These are phyloP conservation scores for Talaromyces marneffei DNA, from an alignment of 2,329 filamentous ascomycete genomes.

Conservation along the genomic window DNA sequence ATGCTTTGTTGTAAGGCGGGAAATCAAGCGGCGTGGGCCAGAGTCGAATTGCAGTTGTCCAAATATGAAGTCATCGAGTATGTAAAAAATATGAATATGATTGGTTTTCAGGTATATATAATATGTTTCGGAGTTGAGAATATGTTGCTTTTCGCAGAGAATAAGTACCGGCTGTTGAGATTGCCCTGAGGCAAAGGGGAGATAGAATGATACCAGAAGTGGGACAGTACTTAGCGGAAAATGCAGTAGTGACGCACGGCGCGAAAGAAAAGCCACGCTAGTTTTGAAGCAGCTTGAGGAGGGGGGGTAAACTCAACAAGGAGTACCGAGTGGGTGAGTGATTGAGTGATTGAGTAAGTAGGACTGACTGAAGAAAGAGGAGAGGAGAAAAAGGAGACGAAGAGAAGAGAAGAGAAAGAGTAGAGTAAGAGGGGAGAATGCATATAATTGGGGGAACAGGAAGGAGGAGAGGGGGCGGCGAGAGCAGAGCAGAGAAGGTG, in stretches of 20 bases:
- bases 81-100: background rate
- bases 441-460: background rate
- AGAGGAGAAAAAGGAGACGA: background rate
- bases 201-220: background rate
- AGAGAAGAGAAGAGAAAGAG: background rate
- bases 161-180: background rate
- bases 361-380: background rate
- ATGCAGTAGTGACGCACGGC: background rate
- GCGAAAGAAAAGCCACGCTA: background rate
- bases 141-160: background rate
- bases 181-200: background rate
- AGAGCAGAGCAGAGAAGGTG: background rate
- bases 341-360: background rate
- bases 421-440: background rate
- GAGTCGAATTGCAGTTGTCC: background rate
- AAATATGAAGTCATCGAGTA: slow-evolving; percentile 7
- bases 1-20: background rate
- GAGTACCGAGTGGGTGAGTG: background rate
- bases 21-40: slow-evolving; percentile 5
- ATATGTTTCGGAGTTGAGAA: background rate
- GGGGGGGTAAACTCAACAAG: too few relatives aligned
- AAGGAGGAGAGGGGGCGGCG: background rate
- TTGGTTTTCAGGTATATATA: background rate
- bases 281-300: background rate
- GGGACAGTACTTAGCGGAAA: background rate